Conservation (phyloP, 2,329 filamentous ascomycete genomes). For the Dactylellina sp. region DNA sequence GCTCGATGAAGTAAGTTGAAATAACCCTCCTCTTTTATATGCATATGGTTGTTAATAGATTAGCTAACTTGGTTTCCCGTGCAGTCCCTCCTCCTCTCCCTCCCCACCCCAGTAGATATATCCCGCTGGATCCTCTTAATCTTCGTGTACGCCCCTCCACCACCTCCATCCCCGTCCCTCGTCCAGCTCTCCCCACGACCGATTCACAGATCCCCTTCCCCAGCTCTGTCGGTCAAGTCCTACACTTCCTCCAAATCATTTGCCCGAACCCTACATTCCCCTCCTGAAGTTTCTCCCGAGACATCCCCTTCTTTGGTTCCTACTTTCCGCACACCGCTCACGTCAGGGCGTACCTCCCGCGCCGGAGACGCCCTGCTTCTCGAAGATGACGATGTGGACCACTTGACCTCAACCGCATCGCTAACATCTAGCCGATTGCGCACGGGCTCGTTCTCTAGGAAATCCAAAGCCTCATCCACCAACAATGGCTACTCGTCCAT, state of each 20-base stretch:
- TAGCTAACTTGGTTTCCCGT: conserved; percentile 28
- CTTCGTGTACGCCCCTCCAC: conserved; percentile 57
- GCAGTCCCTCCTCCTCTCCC: conserved; percentile 55
- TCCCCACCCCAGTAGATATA: conserved; percentile 55
- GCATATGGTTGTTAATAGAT: too few relatives aligned
- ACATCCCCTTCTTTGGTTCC: conserved; percentile 52
- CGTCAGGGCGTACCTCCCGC: conserved; percentile 50
- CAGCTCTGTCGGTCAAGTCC: conserved; percentile 45
- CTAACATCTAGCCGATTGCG: conserved; percentile 53
- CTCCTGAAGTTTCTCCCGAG: conserved; percentile 51
- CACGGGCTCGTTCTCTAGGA: conserved; percentile 52
- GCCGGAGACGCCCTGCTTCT: conserved; percentile 30
- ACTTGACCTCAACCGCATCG: conserved; percentile 48
- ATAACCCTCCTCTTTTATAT: not conserved
- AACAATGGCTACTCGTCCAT: conserved; percentile 45
- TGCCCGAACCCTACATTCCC: conserved; percentile 52
- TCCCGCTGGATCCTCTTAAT: conserved; percentile 57
- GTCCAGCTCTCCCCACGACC: conserved; percentile 55
- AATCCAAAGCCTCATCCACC: conserved; percentile 32
- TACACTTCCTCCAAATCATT: conserved; percentile 54
- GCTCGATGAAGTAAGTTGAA: conserved; percentile 43
- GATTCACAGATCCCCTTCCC: conserved; percentile 52
- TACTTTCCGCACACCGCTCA: conserved; percentile 38
- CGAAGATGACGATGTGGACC: conserved; percentile 34
- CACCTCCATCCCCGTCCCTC: conserved; percentile 54